Conservation (phyloP, 441 rosid genomes). For the Gossypium davidsonii region DNA sequence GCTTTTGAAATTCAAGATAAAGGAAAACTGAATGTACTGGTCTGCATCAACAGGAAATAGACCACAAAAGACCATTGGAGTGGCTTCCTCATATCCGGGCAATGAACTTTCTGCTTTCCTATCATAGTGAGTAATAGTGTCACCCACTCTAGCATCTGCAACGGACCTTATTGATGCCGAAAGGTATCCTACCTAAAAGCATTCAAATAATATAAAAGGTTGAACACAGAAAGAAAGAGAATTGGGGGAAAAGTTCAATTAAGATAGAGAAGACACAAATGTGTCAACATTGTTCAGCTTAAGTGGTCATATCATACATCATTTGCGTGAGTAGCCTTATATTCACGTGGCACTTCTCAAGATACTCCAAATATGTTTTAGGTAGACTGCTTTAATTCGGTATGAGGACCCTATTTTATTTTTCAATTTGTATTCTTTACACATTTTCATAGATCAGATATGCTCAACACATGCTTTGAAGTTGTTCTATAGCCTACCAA, state of each 20-base stretch:
- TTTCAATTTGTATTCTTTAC: not conserved
- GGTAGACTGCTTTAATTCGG: not conserved
- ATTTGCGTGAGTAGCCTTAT: not conserved
- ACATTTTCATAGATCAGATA: not conserved
- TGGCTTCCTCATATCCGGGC: constrained; percentile 94
- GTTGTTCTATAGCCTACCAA: not conserved
- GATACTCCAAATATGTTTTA: not conserved
- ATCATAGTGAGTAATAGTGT: constrained; percentile 60
- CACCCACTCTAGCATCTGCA: constrained; percentile 98
- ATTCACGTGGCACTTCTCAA: not conserved
- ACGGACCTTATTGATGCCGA: constrained; percentile 94
- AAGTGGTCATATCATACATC: not conserved
- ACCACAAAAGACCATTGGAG: constrained; percentile 98
- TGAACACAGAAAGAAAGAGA: not conserved
- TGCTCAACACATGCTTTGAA: not conserved
- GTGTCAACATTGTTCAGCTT: not conserved
- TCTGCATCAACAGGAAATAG: constrained; percentile 96
- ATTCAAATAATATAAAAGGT: not conserved
- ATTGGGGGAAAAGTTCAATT: constrained; percentile 5
- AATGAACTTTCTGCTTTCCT: constrained; percentile 73
- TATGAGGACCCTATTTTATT: not conserved
- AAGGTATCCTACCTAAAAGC: constrained; percentile 78
- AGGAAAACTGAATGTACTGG: constrained; percentile 47
- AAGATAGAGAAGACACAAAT: not conserved
- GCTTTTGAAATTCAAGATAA: constrained; percentile 1